Percentiles rank a stretch among this genome's conserved stretches.
phyloP scores from a whole-genome alignment of 208 protist genomes.

The Naegleria gruberi region DNA sequence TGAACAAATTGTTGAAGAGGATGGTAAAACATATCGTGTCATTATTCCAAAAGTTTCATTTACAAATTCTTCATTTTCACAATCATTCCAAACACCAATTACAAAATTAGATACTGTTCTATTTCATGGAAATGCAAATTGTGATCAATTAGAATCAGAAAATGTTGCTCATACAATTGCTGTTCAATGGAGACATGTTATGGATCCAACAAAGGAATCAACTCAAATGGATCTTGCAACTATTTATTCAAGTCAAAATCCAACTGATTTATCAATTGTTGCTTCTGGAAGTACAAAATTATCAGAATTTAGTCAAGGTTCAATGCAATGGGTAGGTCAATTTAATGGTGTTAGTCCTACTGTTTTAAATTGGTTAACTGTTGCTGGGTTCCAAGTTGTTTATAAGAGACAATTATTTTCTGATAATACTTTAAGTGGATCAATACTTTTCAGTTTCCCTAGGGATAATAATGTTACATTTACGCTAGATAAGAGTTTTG shows the following conservation, averaged over 20 bases:
- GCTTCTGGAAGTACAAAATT: neutral
- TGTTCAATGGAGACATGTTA: neutral
- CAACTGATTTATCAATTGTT: neutral
- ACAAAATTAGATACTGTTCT: neutral
- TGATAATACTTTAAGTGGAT: neutral
- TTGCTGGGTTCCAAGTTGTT: neutral
- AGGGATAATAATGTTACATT: neutral
- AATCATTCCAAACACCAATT: neutral
- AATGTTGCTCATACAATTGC: neutral
- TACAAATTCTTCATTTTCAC: neutral
- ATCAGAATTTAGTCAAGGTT: neutral
- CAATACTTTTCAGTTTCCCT: neutral
- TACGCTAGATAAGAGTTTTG: neutral
- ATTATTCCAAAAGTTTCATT: neutral
- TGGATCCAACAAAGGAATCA: neutral
- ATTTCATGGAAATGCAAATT: neutral
- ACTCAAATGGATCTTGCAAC: neutral
- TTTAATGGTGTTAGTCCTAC: neutral
- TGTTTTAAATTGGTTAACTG: neutral
- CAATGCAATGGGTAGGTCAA: neutral
- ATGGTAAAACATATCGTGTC: neutral
- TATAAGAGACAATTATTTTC: constrained; percentile 2
- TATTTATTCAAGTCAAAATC: neutral
- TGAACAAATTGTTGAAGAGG: neutral
- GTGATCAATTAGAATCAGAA: neutral